Conservation (phyloP, 345 rosid species). For the Adansonia digitata region DNA sequence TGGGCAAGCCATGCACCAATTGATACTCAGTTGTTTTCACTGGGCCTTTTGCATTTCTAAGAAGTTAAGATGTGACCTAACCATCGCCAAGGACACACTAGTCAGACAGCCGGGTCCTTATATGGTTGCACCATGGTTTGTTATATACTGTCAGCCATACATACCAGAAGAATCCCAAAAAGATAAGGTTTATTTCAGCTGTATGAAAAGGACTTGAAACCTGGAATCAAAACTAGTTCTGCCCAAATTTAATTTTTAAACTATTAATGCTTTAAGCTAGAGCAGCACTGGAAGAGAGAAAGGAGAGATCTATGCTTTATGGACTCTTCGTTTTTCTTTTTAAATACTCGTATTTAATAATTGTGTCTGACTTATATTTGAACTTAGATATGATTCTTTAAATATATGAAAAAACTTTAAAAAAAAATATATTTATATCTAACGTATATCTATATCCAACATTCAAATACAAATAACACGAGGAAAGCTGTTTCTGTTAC, state of each 20-base stretch:
- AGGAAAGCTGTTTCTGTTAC: background rate
- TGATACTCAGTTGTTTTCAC: background rate
- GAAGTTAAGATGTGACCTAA: background rate
- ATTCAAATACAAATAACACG: too few relatives aligned
- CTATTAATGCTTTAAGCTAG: background rate
- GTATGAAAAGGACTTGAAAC: background rate
- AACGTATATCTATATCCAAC: too few relatives aligned
- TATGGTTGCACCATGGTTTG: constrained; percentile 1
- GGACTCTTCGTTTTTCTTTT: too few relatives aligned
- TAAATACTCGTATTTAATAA: too few relatives aligned
- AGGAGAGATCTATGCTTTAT: too few relatives aligned
- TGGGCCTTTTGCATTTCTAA: background rate
- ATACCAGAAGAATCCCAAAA: background rate
- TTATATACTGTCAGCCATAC: background rate
- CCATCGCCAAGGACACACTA: background rate
- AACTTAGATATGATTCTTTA: too few relatives aligned
- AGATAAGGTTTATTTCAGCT: background rate
- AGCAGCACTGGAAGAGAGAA: background rate
- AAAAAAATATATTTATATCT: too few relatives aligned
- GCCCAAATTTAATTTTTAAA: background rate
- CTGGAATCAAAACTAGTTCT: background rate
- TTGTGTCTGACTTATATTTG: too few relatives aligned
- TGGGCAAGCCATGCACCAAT: background rate
- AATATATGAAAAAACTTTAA: too few relatives aligned
- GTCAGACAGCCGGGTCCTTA: background rate